Evolutionary conservation across 805 yeast genomes (phyloP).

Genomic region (Ogataea angusta): DNA sequence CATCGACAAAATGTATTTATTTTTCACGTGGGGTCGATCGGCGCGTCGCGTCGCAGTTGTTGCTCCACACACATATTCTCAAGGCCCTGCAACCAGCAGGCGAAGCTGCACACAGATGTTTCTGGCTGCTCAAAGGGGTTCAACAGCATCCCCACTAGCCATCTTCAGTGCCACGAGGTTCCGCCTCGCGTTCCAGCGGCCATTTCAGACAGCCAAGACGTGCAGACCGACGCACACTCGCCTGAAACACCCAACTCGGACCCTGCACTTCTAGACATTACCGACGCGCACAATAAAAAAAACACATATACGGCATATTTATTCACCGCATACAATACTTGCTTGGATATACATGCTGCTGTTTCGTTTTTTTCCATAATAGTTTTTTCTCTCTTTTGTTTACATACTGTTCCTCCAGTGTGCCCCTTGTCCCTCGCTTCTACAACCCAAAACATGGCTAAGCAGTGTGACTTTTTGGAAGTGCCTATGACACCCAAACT

Average conservation of each 20-base stretch:
- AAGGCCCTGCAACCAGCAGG: background rate
- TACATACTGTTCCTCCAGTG: background rate
- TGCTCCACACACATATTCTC: background rate
- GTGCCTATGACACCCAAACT: conserved; percentile 27
- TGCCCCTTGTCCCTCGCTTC: conserved; percentile 1
- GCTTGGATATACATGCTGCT: background rate
- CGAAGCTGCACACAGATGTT: background rate
- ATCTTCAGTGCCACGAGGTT: no score
- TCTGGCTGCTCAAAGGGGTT: no score
- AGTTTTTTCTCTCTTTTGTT: conserved; percentile 5
- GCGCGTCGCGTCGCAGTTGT: background rate
- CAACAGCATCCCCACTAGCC: no score
- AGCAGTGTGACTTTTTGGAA: conserved; percentile 15
- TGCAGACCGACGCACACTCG: background rate
- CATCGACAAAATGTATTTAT: conserved; percentile 1
- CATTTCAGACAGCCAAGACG: background rate
- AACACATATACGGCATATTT: background rate
- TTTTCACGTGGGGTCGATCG: conserved; percentile 2
- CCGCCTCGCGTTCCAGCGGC: background rate
- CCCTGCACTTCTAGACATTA: background rate
- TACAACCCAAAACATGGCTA: conserved; percentile 2
- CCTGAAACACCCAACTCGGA: background rate
- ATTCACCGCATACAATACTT: conserved; percentile 5
- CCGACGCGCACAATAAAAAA: background rate
- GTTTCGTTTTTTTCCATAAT: conserved; percentile 4